Conservation (phyloP, 495 filamentous ascomycete genomes). For the Chaetomium tenue region DNA sequence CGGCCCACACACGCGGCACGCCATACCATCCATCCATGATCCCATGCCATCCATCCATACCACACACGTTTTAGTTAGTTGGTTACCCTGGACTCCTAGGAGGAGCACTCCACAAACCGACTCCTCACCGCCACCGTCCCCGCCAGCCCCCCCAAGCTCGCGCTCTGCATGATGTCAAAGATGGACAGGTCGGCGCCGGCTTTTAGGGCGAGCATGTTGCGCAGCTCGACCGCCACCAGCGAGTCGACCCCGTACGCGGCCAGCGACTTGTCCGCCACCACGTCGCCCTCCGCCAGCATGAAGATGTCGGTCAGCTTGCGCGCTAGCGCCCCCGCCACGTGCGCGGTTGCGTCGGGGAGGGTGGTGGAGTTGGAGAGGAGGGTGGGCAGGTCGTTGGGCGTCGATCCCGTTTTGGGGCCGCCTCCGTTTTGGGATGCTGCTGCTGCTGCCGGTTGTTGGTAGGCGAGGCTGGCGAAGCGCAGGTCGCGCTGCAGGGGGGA, state of each 20-base stretch:
- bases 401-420: neutral
- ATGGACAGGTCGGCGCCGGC: slow-evolving; percentile 41
- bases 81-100: too few relatives aligned
- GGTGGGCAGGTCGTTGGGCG: slow-evolving; percentile 19
- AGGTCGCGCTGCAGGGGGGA: slow-evolving; percentile 23
- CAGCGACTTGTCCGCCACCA: slow-evolving; percentile 30
- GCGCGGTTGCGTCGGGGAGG: slow-evolving; percentile 15
- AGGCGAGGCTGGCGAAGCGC: slow-evolving; percentile 24
- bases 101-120: slow-evolving; percentile 2
- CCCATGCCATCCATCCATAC: neutral
- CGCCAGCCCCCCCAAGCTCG: slow-evolving; percentile 34
- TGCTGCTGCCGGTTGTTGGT: slow-evolving; percentile 14
- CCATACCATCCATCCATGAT: neutral
- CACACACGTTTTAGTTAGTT: too few relatives aligned
- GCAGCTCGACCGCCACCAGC: slow-evolving; percentile 50
- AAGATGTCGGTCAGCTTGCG: slow-evolving; percentile 39
- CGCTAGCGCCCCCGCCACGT: slow-evolving; percentile 21
- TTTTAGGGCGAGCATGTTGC: slow-evolving; percentile 43
- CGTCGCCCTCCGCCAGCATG: slow-evolving; percentile 38
- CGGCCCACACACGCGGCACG: neutral
- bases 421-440: neutral
- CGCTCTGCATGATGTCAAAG: slow-evolving; percentile 45
- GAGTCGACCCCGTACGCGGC: slow-evolving; percentile 47
- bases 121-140: slow-evolving; percentile 28
- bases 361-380: slow-evolving; percentile 16